Conservation (phyloP, 1,284 basidiomycete genomes). For the Ustilago bromivora region DNA sequence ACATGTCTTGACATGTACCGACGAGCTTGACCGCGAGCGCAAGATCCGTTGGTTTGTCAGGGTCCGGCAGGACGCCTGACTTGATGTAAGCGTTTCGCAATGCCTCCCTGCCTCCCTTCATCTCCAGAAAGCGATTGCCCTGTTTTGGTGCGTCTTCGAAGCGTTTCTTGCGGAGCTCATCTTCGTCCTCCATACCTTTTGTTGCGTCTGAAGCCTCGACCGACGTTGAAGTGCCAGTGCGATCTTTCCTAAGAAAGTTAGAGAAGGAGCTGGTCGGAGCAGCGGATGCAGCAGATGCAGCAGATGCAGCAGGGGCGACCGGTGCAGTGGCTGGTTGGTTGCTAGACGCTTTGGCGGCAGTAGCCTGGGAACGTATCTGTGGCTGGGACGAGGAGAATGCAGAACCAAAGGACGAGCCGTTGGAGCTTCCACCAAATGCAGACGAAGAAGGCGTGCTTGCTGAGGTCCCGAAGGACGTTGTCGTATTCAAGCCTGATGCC, state of each 20-base stretch:
- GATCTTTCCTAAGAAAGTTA: slow-evolving; percentile 49
- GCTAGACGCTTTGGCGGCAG: not conserved
- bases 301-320: not conserved
- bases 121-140: slow-evolving; percentile 56
- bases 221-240: slow-evolving; percentile 33
- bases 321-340: slow-evolving; percentile 4
- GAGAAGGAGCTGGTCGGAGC: slow-evolving; percentile 44
- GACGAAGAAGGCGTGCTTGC: slow-evolving; percentile 13
- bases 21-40: slow-evolving; percentile 89
- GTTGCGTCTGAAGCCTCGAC: slow-evolving; percentile 7
- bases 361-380: not conserved
- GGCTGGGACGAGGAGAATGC: slow-evolving; percentile 14
- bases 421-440: slow-evolving; percentile 15
- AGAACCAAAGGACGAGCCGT: slow-evolving; percentile 15
- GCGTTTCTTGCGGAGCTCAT: slow-evolving; percentile 52
- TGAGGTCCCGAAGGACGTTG: slow-evolving; percentile 1
- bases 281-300: slow-evolving; percentile 5
- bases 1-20: slow-evolving; percentile 93
- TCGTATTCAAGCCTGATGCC: not conserved
- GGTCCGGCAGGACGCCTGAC: slow-evolving; percentile 88
- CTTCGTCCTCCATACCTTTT: slow-evolving; percentile 28
- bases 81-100: slow-evolving; percentile 82
- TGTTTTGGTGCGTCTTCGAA: slow-evolving; percentile 53
- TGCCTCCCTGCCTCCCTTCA: slow-evolving; percentile 48
- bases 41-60: slow-evolving; percentile 79